A percentile compares a stretch with the other conserved stretches of the same genome.
These are phyloP conservation scores for Talaromyces islandicus DNA, from an alignment of 2,329 filamentous ascomycete species.

Conservation along the genomic window DNA sequence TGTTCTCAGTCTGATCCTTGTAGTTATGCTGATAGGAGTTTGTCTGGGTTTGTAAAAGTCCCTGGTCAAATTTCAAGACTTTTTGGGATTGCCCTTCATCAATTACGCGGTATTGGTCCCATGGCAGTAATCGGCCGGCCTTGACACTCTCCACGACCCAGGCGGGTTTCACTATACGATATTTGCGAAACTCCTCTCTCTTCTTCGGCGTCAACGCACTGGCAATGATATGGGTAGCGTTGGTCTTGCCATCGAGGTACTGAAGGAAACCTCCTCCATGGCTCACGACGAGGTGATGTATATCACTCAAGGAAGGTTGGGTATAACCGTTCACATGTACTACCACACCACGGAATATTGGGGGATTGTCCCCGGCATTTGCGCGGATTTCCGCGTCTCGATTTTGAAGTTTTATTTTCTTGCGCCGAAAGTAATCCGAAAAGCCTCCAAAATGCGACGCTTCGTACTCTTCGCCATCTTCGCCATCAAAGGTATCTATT, in stretches of 20 bases:
- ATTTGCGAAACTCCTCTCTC: conserved; percentile 75
- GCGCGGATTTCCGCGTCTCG: conserved; percentile 76
- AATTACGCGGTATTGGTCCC: conserved; percentile 77
- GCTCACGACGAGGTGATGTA: conserved; percentile 80
- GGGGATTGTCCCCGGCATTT: conserved; percentile 62
- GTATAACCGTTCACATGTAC: conserved; percentile 95
- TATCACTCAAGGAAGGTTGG: conserved; percentile 81
- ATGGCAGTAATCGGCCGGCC: conserved; percentile 74
- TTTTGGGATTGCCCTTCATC: conserved; percentile 81
- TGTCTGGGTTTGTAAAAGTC: conserved; percentile 60
- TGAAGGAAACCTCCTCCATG: conserved; percentile 95
- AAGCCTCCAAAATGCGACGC: conserved; percentile 84
- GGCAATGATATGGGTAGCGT: conserved; percentile 92
- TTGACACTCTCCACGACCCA: conserved; percentile 90
- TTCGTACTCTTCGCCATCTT: conserved; percentile 86
- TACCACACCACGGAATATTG: conserved; percentile 85
- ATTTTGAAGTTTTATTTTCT: conserved; percentile 97
- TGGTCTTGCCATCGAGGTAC: conserved; percentile 90
- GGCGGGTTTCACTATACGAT: conserved; percentile 87
- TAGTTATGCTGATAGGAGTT: conserved; percentile 61
- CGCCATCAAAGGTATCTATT: conserved; percentile 65
- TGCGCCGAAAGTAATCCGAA: conserved; percentile 83
- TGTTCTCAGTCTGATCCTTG: conserved; percentile 70
- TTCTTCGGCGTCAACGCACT: conserved; percentile 90
- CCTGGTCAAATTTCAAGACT: conserved; percentile 59